Percentiles rank a stretch among this genome's conserved stretches.
Evolutionary conservation across 495 filamentous ascomycete genomes (phyloP).

Genomic region (Daldinia grandis): DNA sequence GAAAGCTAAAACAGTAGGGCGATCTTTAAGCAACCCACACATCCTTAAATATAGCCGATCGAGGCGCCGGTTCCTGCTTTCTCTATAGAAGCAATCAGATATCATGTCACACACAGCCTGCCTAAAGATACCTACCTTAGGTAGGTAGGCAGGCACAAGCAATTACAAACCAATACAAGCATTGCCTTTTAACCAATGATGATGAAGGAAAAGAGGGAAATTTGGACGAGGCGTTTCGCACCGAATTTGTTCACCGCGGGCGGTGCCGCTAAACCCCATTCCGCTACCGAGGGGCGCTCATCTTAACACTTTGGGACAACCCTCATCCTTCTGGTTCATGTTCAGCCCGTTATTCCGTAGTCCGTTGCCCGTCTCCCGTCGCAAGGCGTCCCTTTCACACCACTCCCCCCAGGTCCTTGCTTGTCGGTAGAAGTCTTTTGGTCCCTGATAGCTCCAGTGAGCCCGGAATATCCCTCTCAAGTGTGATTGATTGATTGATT

Average conservation of each 20-base stretch:
- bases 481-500: conserved; percentile 26
- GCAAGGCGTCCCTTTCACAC: conserved; percentile 26
- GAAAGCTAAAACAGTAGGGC: conserved; percentile 9
- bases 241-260: conserved; percentile 40
- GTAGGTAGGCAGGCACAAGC: conserved; percentile 7
- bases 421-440: conserved; percentile 21
- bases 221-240: conserved; percentile 22
- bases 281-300: conserved; percentile 40
- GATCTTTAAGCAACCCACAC: background rate
- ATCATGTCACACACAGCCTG: conserved; percentile 30
- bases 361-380: conserved; percentile 4
- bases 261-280: conserved; percentile 42
- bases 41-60: conserved; percentile 16
- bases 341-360: conserved; percentile 26
- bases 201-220: conserved; percentile 14
- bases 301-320: conserved; percentile 37
- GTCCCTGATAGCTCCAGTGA: conserved; percentile 36
- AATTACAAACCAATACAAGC: conserved; percentile 3
- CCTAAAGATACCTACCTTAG: background rate
- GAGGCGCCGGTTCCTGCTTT: conserved; percentile 5
- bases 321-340: conserved; percentile 34
- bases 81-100: conserved; percentile 31
- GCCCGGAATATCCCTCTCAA: conserved; percentile 25
- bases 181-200: conserved; percentile 21
- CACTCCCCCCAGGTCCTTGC: conserved; percentile 2